phyloP scores from a whole-genome alignment of 441 rosid genomes.

The Isatis lusitanica region DNA sequence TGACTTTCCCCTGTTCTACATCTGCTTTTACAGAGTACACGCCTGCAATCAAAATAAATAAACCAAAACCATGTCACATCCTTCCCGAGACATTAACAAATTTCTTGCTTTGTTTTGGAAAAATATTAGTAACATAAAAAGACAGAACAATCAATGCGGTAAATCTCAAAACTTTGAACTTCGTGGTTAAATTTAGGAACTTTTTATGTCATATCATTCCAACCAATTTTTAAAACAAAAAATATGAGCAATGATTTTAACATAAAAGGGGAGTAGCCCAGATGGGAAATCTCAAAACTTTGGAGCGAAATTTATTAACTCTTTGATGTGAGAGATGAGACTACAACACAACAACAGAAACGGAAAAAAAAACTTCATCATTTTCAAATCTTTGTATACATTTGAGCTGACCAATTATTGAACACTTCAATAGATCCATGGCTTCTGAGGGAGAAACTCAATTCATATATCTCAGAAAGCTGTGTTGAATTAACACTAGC shows the following conservation, averaged over 20 bases:
- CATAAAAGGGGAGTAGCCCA: background rate
- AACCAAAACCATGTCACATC: slow-evolving; percentile 5
- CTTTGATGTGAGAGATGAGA: background rate
- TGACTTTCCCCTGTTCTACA: slow-evolving; percentile 84
- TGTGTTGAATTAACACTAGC: background rate
- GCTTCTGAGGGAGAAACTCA: background rate
- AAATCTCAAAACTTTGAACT: background rate
- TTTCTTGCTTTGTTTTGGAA: background rate
- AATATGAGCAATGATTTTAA: background rate
- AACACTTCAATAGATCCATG: slow-evolving; percentile 9
- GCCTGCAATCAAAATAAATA: slow-evolving; percentile 43
- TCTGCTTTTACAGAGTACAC: slow-evolving; percentile 65
- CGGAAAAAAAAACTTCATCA: background rate
- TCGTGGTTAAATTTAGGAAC: background rate
- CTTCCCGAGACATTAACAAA: background rate
- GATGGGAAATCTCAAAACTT: background rate
- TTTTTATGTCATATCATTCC: background rate
- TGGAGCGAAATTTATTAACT: background rate
- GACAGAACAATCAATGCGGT: background rate
- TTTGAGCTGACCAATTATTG: background rate
- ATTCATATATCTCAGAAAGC: background rate
- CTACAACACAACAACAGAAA: background rate
- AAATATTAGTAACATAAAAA: background rate
- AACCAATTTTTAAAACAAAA: background rate
- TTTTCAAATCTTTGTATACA: background rate